A percentile compares a stretch with the other conserved stretches of the same genome.
phyloP scores from a whole-genome alignment of 768 basidiomycete genomes.

The Rhizopogon roseolus region DNA sequence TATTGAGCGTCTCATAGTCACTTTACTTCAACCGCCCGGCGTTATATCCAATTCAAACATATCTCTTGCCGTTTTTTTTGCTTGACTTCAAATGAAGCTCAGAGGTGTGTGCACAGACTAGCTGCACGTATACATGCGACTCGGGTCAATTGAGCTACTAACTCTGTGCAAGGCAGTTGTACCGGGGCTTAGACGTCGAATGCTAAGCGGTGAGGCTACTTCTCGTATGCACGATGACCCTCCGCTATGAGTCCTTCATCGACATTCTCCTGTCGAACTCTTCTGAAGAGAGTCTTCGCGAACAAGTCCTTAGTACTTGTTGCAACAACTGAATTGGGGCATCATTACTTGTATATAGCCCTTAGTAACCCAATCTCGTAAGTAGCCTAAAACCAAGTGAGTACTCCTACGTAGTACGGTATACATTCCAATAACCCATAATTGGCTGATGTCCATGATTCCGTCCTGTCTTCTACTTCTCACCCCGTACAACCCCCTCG shows the following conservation, averaged over 20 bases:
- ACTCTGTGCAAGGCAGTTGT: neutral
- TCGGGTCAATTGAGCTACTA: neutral
- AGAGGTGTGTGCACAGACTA: neutral
- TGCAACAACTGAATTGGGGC: too few relatives aligned
- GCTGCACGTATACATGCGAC: neutral
- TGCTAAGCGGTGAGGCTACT: neutral
- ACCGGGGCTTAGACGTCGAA: neutral
- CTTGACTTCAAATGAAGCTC: neutral
- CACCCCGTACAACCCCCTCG: conserved; percentile 30
- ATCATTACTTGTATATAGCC: too few relatives aligned
- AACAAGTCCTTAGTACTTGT: neutral
- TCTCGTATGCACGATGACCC: neutral
- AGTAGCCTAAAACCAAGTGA: neutral
- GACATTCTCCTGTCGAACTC: too few relatives aligned
- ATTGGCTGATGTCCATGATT: neutral
- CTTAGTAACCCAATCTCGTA: neutral
- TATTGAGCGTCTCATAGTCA: conserved; percentile 36
- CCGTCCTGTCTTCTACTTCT: neutral
- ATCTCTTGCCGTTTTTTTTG: neutral
- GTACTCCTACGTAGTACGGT: neutral
- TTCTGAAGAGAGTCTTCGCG: too few relatives aligned
- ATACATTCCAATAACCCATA: neutral
- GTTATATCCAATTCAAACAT: neutral
- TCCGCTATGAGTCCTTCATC: neutral
- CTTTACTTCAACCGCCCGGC: neutral